phyloP scores from a whole-genome alignment of 2,329 filamentous ascomycete species.

The Penicillium thymicola region DNA sequence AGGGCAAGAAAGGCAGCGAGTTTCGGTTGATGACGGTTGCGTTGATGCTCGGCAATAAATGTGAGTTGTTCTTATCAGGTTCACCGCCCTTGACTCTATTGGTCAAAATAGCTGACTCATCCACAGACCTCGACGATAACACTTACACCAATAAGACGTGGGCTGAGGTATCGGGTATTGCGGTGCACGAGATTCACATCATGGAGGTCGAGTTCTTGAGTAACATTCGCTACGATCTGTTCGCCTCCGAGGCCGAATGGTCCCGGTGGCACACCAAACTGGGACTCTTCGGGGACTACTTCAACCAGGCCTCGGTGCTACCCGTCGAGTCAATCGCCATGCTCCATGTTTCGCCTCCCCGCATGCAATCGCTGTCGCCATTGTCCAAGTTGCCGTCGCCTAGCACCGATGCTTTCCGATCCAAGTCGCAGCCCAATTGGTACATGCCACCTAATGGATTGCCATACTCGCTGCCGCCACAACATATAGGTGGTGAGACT shows the following conservation, averaged over 20 bases:
- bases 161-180: slow-evolving; percentile 94
- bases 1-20: slow-evolving; percentile 89
- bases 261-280: slow-evolving; percentile 80
- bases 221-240: slow-evolving; percentile 93
- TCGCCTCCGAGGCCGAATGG: slow-evolving; percentile 85
- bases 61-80: slow-evolving; percentile 49
- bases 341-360: slow-evolving; percentile 34
- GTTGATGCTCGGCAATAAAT: slow-evolving; percentile 97
- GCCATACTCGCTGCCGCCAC: slow-evolving; percentile 24
- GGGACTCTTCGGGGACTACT: slow-evolving; percentile 77
- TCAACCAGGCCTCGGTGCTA: slow-evolving; percentile 62
- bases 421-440: slow-evolving; percentile 27
- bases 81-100: slow-evolving; percentile 15
- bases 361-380: slow-evolving; percentile 29
- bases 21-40: slow-evolving; percentile 90
- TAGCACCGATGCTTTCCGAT: slow-evolving; percentile 27
- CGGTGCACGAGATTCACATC: slow-evolving; percentile 91
- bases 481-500: slow-evolving; percentile 17
- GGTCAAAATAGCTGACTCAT: slow-evolving; percentile 21
- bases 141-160: slow-evolving; percentile 99
- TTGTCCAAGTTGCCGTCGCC: slow-evolving; percentile 43
- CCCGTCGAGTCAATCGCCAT: slow-evolving; percentile 38
- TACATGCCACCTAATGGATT: slow-evolving; percentile 26
- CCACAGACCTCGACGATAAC: slow-evolving; percentile 84
- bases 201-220: slow-evolving; percentile 99